phyloP scores from a whole-genome alignment of 768 basidiomycete genomes.

The Kwoniella dendrophila region DNA sequence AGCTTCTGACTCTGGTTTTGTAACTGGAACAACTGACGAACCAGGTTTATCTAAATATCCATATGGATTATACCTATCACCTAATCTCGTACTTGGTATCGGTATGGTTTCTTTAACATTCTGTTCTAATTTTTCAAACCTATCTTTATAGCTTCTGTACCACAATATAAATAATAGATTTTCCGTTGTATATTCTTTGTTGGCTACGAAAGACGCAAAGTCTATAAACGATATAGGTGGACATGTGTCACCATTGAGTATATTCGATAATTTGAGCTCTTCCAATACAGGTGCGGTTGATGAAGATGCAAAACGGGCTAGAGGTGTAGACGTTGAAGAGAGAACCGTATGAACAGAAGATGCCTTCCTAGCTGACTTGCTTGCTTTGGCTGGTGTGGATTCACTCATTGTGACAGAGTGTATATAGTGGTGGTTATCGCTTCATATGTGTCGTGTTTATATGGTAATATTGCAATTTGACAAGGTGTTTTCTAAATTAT shows the following conservation, averaged over 20 bases:
- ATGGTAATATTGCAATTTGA: not conserved
- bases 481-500: no score
- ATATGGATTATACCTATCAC: constrained; percentile 43
- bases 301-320: constrained; percentile 18
- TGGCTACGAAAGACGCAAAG: constrained; percentile 43
- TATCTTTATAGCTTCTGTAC: constrained; percentile 41
- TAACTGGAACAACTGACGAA: not conserved
- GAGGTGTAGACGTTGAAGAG: constrained; percentile 11
- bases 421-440: no score
- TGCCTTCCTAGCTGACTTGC: not conserved
- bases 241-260: constrained; percentile 48
- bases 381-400: not conserved
- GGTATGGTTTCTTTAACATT: constrained; percentile 28
- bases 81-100: constrained; percentile 40
- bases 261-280: constrained; percentile 42
- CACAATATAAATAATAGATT: constrained; percentile 50
- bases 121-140: constrained; percentile 29
- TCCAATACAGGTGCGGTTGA: constrained; percentile 26
- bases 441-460: not conserved
- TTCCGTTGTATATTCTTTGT: constrained; percentile 47
- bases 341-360: constrained; percentile 24
- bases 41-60: constrained; percentile 33
- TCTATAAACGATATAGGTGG: constrained; percentile 48
- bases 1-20: not conserved
- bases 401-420: not conserved